Conservation (phyloP, 169 alveolate species). For the Cryptosporidium tyzzeri region DNA sequence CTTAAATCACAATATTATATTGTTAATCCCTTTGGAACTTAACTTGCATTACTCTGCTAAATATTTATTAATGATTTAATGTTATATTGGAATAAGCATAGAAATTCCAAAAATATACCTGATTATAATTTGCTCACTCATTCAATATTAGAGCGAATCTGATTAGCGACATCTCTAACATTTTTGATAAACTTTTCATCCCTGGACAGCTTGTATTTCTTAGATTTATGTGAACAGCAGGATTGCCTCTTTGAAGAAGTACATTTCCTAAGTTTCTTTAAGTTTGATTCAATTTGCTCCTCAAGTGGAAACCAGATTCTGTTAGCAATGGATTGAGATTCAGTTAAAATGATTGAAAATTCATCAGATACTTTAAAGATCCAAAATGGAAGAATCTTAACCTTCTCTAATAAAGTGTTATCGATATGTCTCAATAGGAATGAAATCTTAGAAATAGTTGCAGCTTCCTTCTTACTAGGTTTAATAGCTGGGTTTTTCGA, state of each 20-base stretch:
- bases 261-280: not conserved
- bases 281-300: not conserved
- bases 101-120: not conserved
- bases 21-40: not conserved
- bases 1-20: too few relatives aligned
- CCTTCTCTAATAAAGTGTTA: slow-evolving; percentile 22
- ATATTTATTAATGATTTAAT: not conserved
- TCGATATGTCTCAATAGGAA: slow-evolving; percentile 11
- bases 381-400: slow-evolving; percentile 34
- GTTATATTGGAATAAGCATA: not conserved
- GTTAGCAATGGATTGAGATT: not conserved
- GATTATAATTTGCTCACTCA: not conserved
- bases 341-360: slow-evolving; percentile 3
- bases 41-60: not conserved
- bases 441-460: not conserved
- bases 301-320: slow-evolving; percentile 49
- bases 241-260: not conserved
- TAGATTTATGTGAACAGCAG: not conserved
- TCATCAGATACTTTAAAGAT: slow-evolving; percentile 17
- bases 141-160: slow-evolving; percentile 4
- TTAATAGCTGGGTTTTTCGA: not conserved
- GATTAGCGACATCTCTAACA: not conserved
- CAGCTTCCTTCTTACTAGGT: not conserved
- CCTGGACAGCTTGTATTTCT: not conserved
- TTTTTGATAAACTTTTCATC: slow-evolving; percentile 2